Base-by-base conservation (phyloP, 192 early-diverging fungal genomes). In the Coemansia sp. region DNA sequence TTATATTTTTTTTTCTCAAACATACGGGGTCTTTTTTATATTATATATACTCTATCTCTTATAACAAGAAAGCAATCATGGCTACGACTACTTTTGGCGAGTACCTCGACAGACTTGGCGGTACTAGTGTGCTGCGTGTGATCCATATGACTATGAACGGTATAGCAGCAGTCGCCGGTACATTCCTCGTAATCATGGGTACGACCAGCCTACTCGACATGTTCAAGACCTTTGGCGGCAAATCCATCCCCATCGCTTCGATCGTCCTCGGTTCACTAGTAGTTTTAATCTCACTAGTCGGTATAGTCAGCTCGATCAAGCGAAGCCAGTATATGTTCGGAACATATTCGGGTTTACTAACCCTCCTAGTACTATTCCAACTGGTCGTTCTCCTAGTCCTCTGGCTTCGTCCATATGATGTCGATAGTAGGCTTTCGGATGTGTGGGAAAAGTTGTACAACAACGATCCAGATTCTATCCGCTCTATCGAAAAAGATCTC, bases 401-500 rank as follows among this genome's bases (percentile, higher is more conserved):
- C 29, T 78, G 70, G 75, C 66, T 83, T 20, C 65, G 46, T 22
- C 80, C 80, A n/a, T 41, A 62, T n/a, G 69, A 78, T 22, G 60
- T 84, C 5, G 80, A 83, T 18, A 69, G 70, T 36, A 40, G 61
- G 53, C 72, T 89, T 41, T 68, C 72, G 41, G 41, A 65, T 8
- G 82, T 81, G 20, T 89, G 88, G 88, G 71, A 83, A 29, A 69
- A 64, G 7, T 64, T 86, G 29, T 89, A 89, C 22, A 78, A 87
- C 8, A 60, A 83, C 24, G 73, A 86, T n/a, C 88, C 79, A 5
- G 73, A 75, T 3, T 62, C 78, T 7, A 73, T 88, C 33, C 65
- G 74, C 49, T 72, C 68, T 29, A 78, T 89, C 41, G 81, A 89
- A 62, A 76, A 83, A 39, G 84, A 82, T 31, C 78, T 83, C 66